Percentiles rank a stretch among this genome's conserved stretches.
Conservation (phyloP, 305 asterid genomes). For the Solanum hybrid region DNA sequence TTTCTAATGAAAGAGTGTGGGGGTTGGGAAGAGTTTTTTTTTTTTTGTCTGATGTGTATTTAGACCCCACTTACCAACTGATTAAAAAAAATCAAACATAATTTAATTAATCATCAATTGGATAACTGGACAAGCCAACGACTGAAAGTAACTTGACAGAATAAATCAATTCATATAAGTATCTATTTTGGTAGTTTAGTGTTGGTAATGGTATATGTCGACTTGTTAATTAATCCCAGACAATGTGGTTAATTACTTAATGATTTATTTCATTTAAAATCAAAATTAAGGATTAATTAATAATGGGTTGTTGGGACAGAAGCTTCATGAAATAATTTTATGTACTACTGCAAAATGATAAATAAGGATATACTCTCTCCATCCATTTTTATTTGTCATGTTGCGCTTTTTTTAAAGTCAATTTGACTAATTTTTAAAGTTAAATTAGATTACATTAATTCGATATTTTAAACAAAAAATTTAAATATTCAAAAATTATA, state of each 20-base stretch:
- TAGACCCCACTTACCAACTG: not conserved
- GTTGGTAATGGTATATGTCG: not conserved
- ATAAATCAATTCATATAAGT: not conserved
- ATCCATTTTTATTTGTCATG: too few species aligned
- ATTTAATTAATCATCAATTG: not conserved
- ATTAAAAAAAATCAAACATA: not conserved
- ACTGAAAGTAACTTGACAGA: not conserved
- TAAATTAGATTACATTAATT: too few species aligned
- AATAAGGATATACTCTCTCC: not conserved
- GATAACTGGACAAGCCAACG: not conserved
- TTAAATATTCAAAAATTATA: too few species aligned
- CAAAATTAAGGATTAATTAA: not conserved
- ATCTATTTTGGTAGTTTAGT: not conserved
- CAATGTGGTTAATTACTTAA: not conserved
- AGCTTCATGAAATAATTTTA: not conserved
- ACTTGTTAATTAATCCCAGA: not conserved
- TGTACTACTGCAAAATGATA: not conserved
- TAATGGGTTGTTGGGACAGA: not conserved
- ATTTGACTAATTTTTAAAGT: too few species aligned
- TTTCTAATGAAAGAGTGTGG: not conserved
- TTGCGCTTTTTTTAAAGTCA: rapidly evolving
- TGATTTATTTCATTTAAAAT: not conserved
- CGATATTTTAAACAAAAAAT: too few species aligned
- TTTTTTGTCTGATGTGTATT: not conserved
- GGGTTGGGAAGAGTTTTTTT: not conserved